Evolutionary conservation across 2,329 filamentous ascomycete species (phyloP).

Genomic region (Stagonosporopsis rhizophila): DNA sequence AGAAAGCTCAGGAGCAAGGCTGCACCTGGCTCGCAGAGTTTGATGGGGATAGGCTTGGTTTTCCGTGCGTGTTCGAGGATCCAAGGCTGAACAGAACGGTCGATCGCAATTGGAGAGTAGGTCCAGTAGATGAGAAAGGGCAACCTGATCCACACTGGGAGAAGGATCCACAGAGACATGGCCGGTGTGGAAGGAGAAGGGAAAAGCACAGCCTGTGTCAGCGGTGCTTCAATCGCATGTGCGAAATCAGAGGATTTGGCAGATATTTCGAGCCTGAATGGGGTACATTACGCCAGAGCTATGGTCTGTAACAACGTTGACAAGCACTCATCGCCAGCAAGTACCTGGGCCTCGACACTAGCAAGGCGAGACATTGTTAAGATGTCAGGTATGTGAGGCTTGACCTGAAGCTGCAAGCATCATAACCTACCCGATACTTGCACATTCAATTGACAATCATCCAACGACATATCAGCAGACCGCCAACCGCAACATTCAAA

Average conservation of each 20-base stretch:
- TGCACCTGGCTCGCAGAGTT: constrained; percentile 32
- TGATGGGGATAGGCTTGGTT: constrained; percentile 31
- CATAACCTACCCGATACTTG: not conserved
- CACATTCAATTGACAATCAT: not conserved
- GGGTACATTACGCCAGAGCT: constrained; percentile 24
- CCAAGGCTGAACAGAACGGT: constrained; percentile 18
- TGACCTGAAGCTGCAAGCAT: not conserved
- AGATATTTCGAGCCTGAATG: constrained; percentile 33
- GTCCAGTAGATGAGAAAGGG: constrained; percentile 27
- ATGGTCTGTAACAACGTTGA: constrained; percentile 10
- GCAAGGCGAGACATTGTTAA: not conserved
- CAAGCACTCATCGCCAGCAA: not conserved
- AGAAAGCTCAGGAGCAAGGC: constrained; percentile 27
- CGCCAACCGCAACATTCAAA: not conserved
- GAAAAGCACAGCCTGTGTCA: constrained; percentile 31
- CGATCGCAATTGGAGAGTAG: constrained; percentile 31
- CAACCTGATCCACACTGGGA: constrained; percentile 32
- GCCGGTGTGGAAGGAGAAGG: constrained; percentile 27
- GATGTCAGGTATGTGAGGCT: not conserved
- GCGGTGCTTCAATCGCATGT: constrained; percentile 34
- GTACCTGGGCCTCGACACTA: not conserved
- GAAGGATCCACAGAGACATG: constrained; percentile 30
- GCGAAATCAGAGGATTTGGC: constrained; percentile 33
- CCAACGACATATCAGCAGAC: not conserved
- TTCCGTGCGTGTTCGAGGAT: constrained; percentile 35